Percentiles rank a stretch among this genome's conserved stretches.
These are phyloP conservation scores for Trichoderma endophyticum DNA, from an alignment of 2,329 filamentous ascomycete species.

Conservation along the genomic window DNA sequence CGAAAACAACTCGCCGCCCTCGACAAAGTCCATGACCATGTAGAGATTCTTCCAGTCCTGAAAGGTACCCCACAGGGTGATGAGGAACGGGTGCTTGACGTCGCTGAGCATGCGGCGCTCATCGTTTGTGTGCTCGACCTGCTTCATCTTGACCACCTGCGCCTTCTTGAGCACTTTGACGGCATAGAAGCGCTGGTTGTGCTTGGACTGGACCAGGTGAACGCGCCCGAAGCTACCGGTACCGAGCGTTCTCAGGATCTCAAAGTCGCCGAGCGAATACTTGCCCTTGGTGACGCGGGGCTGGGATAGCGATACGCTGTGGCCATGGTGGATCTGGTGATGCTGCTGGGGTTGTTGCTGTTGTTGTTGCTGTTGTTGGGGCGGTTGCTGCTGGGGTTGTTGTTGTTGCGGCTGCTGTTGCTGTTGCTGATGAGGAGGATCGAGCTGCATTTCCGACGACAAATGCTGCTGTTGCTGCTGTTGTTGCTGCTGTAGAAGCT, in stretches of 20 bases:
- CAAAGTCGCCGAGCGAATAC: conserved; percentile 89
- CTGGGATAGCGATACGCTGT: conserved; percentile 34
- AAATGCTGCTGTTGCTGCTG: conserved; percentile 29
- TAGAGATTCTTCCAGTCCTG: conserved; percentile 94
- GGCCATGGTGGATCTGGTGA: conserved; percentile 32
- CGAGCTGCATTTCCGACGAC: conserved; percentile 11
- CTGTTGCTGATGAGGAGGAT: conserved; percentile 19
- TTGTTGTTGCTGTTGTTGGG: conserved; percentile 24
- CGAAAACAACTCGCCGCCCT: conserved; percentile 96
- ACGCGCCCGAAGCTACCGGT: conserved; percentile 97
- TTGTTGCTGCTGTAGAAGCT: conserved; percentile 30
- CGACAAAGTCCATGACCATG: conserved; percentile 99
- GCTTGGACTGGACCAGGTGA: conserved; percentile 93
- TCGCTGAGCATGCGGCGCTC: conserved; percentile 93
- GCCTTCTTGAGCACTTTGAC: conserved; percentile 98
- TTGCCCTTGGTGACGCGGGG: conserved; percentile 86
- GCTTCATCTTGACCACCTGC: conserved; percentile 99
- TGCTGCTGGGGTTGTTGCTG: conserved; percentile 24
- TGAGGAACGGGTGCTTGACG: conserved; percentile 96
- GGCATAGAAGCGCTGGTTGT: conserved; percentile 97
- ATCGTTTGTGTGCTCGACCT: conserved; percentile 98
- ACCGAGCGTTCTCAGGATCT: conserved; percentile 84
- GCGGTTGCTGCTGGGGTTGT: conserved; percentile 26
- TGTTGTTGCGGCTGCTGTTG: conserved; percentile 27
- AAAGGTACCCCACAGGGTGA: conserved; percentile 98